Percentiles rank a stretch among this genome's conserved stretches.
These are phyloP conservation scores for Mrakiaceae sp. DNA, from an alignment of 1,284 basidiomycete species.

Conservation along the genomic window DNA sequence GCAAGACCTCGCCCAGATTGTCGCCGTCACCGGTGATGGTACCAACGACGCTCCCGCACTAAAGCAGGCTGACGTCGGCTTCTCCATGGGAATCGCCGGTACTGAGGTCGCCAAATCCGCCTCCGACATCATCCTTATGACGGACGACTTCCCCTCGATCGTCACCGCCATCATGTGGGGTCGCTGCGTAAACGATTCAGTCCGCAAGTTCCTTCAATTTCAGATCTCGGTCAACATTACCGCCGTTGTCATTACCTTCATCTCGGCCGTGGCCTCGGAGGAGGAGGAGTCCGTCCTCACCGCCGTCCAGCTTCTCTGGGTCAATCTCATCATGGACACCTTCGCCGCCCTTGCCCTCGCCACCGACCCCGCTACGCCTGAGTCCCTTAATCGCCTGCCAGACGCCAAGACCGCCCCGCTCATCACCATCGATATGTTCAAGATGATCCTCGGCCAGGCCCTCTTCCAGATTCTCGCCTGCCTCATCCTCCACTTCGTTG, in stretches of 20 bases:
- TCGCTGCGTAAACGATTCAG: slow-evolving; percentile 93
- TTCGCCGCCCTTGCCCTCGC: slow-evolving; percentile 94
- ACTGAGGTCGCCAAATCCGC: slow-evolving; percentile 99
- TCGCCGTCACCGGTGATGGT: slow-evolving; percentile 95
- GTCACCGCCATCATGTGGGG: slow-evolving; percentile 99
- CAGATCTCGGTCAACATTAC: slow-evolving; percentile 95
- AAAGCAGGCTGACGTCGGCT: slow-evolving; percentile 87
- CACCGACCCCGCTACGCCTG: slow-evolving; percentile 80
- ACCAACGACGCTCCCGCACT: slow-evolving; percentile 96
- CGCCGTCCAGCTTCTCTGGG: slow-evolving; percentile 93
- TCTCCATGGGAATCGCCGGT: slow-evolving; percentile 97
- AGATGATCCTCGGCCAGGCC: slow-evolving; percentile 87
- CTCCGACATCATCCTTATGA: slow-evolving; percentile 84
- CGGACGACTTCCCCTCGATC: slow-evolving; percentile 93
- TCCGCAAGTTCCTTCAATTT: slow-evolving; percentile 96
- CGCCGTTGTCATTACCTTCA: slow-evolving; percentile 84
- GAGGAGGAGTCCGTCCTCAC: slow-evolving; percentile 74
- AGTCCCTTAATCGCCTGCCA: slow-evolving; percentile 76
- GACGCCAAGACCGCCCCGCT: slow-evolving; percentile 78
- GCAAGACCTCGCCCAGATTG: slow-evolving; percentile 78
- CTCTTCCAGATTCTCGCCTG: slow-evolving; percentile 75
- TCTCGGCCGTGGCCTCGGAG: slow-evolving; percentile 71
- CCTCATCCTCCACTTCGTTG: slow-evolving; percentile 81
- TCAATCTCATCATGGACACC: slow-evolving; percentile 62
- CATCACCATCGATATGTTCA: slow-evolving; percentile 84